These are phyloP conservation scores for Gleditsia sinensis DNA, from an alignment of 306 rosid species.

Conservation along the genomic window DNA sequence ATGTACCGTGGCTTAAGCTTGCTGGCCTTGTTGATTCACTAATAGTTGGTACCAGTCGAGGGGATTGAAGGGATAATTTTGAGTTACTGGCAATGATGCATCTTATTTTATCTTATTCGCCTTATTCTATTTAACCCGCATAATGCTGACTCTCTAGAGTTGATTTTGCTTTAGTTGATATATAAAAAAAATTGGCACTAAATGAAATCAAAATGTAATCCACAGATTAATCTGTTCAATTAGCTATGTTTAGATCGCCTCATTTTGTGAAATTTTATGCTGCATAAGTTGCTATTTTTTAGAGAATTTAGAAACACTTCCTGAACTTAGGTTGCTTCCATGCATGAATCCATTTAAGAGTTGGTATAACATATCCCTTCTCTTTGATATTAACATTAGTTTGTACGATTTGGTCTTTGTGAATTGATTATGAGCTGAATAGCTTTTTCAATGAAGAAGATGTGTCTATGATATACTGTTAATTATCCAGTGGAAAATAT, in stretches of 20 bases:
- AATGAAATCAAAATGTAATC: conserved; percentile 2
- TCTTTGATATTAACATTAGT: not conserved
- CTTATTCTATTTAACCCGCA: not conserved
- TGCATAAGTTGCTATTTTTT: conserved; percentile 7
- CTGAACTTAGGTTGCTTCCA: not conserved
- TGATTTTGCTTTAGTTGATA: not conserved
- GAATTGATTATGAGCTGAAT: not conserved
- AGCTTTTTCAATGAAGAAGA: conserved; percentile 13
- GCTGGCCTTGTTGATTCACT: conserved; percentile 7
- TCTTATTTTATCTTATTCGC: not conserved
- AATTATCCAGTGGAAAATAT: not conserved
- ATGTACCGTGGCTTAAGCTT: not conserved
- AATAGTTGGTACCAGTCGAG: not conserved
- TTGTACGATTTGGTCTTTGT: not conserved
- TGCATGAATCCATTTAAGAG: not conserved
- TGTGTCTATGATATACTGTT: not conserved
- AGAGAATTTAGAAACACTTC: not conserved
- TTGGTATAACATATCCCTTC: not conserved
- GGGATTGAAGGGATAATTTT: not conserved
- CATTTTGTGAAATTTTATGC: not conserved
- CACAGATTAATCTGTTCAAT: not conserved
- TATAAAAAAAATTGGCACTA: not conserved
- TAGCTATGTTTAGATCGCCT: not conserved
- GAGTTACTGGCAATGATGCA: not conserved
- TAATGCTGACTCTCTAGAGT: not conserved